Base-by-base conservation (phyloP, 495 filamentous ascomycete species). In the Polyplosphaeria fusca region DNA sequence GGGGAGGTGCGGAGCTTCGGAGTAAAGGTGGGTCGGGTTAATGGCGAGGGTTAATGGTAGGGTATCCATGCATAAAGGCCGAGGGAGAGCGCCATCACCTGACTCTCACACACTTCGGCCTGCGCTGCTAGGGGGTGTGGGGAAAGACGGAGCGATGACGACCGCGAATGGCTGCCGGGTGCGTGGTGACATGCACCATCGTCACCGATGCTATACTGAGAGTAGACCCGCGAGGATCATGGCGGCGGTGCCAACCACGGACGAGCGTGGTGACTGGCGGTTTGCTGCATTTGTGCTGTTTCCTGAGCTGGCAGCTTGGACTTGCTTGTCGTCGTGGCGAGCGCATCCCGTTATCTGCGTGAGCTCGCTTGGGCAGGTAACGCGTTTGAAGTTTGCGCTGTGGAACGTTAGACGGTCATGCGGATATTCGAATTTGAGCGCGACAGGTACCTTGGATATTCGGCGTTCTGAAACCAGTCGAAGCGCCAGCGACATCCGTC, bases 401-500 rank as follows among this genome's bases (percentile, higher is more conserved):
- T 55, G 41, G 22, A 47, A 55, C 40, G 47, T 57, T 42, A 62
- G 59, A 55, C 24, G 39, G 18, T 20, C 39, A 42, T 19, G 9
- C 9, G 39, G 18, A 19, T 42, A 42, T 5, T 11, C 5, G 19
- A 5, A 41, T 13, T 20, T 5, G 18, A 9, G 43, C 39, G 47
- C 12, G 1, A 28, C 32, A 63, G 42, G 4, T 56, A 56, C 61
- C 49, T 64, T 40, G 82, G 83, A 71, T 86, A 84, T 63, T 81
- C 77, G 24, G 80, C 76, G 47, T 77, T 75, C 54, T 71, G 51
- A 68, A 85, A 85, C 81, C 81, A 87, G 70, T 83, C 81, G 69
- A 82, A 87, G 45, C 82, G 81, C 77, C 80, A 87, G 69, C 78
- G 68, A 72, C 83, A 86, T 20, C 82, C 82, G 1, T 66, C 70